Evolutionary conservation across 2,329 filamentous ascomycete genomes (phyloP), one percentile per base, ranked within the genome.

Genomic region (Botrytis sinoallii): DNA sequence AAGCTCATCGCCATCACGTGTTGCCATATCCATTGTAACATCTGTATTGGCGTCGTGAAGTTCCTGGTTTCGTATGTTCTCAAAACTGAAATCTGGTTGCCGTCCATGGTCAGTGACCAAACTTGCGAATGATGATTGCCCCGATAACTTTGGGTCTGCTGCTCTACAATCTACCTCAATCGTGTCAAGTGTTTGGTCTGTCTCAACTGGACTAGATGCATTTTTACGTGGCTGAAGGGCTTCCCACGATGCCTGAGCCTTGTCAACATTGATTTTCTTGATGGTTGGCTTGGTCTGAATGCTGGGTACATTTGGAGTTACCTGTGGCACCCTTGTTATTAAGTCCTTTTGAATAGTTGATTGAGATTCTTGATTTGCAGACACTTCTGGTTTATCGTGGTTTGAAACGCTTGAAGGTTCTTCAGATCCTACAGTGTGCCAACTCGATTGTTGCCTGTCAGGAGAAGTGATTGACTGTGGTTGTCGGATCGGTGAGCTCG

Each of bases 71-170:
- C 69, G 68, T 61, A 73, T 77, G 52, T 83, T 82, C 22, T 82
- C 78, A 76, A 81, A 80, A 70, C 83, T 82, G 8, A 83, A 84
- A 73, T 87, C 85, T 5, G 84, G 84, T 73, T 89, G 88, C 22
- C 86, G 84, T 38, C 86, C 87, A 74, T 79, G 77, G 84, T 88
- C 74, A 65, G 82, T 76, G 83, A 79, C 76, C 84, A 88, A 74
- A 71, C 82, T 83, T 14, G 79, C 79, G 32, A 84, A 84, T 0
- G 84, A 85, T 4, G 81, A 79, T 38, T 79, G 79, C 1, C 79
- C 63, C 9, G 78, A 78, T 4, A 82, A 64, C 55, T 79, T 82
- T 6, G 81, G 81, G 76, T 82, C 38, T 14, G 32, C 55, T 32
- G 16, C 18, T 32, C 44, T 55, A 25, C 40, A 68, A 48, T 74